Evolutionary conservation across 2,329 filamentous ascomycete species (phyloP).

Genomic region (Ascochyta rabiei): DNA sequence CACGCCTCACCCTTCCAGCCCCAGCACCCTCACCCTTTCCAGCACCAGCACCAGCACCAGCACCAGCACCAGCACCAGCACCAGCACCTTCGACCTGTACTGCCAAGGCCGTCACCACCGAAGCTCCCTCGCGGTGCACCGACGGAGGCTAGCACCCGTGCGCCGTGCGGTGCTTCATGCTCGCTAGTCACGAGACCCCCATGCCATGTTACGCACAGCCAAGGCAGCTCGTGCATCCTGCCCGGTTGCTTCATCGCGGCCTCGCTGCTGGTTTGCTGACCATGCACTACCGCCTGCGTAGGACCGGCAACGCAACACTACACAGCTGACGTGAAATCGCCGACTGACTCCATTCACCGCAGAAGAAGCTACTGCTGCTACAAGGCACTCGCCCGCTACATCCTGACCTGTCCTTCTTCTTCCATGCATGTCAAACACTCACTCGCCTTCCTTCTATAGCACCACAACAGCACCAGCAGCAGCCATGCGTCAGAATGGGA

Average conservation of each 20-base stretch:
- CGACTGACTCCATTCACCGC: neutral
- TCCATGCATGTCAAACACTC: neutral
- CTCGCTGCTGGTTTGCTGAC: neutral
- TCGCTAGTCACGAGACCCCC: conserved; percentile 10
- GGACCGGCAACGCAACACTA: neutral
- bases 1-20: too few species aligned
- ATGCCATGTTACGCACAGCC: conserved; percentile 32
- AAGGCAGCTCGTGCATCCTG: conserved; percentile 27
- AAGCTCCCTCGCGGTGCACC: too few species aligned
- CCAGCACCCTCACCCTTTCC: neutral
- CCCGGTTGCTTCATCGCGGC: neutral
- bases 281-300: neutral
- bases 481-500: conserved; percentile 1
- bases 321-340: too few species aligned
- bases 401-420: neutral
- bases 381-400: neutral
- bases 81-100: neutral
- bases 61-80: too few species aligned
- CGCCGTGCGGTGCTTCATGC: conserved; percentile 6
- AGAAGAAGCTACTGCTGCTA: neutral
- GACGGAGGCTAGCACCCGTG: neutral
- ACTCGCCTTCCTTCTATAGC: neutral
- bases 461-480: neutral
- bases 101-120: neutral
- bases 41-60: neutral